Base-by-base conservation (phyloP, 345 rosid species). In the Reutealis trisperma region DNA sequence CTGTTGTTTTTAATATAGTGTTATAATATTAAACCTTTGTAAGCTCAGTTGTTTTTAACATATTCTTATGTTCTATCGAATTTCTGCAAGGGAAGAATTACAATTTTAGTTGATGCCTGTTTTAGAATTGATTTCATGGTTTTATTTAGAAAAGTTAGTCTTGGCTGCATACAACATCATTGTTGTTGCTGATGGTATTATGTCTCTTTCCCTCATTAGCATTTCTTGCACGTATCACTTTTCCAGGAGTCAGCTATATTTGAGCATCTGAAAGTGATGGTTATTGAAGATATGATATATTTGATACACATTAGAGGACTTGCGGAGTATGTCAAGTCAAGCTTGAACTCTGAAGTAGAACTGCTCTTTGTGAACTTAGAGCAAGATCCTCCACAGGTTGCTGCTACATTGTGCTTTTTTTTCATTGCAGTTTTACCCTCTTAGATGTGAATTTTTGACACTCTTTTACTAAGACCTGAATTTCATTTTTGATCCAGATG, bases 321-420 rank as follows among this genome's bases (percentile, higher is more conserved):
- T 14, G 87, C 91, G 1, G 81, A 90, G 82, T 83, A 85, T 80
- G 93, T 84, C 18, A 81, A 68, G 10, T 84, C 87, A 59, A 90
- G 94, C 87, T 84, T 95, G 85, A 84, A 70, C 76, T 83, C 82
- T 57, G 88, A 91, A 73, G 82, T 82, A 4, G 86, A 79, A 61
- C 74, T 90, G 74, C 79, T 82, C 75, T 89, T 92, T 16, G 88
- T 95, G 71, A 87, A 93, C 82, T 83, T 93, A 70, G 98, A 92
- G 77, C 88, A 89, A 71, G 98, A 95, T 85, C 99, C 99, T 83
- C 97, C 93, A 63, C 83, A 90, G 96, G 99, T 95, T 85, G 59
- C 30, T 42, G n/a, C 63, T 65, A 34, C 59, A 19, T 18, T 45
- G 51, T 27, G 45, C 41, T 69, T 78, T 32, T 64, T 16, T 66